Percentiles rank a stretch among this genome's conserved stretches.
These are phyloP conservation scores for Phylloboletellus chloephorus DNA, from an alignment of 1,284 basidiomycete species.

Conservation along the genomic window DNA sequence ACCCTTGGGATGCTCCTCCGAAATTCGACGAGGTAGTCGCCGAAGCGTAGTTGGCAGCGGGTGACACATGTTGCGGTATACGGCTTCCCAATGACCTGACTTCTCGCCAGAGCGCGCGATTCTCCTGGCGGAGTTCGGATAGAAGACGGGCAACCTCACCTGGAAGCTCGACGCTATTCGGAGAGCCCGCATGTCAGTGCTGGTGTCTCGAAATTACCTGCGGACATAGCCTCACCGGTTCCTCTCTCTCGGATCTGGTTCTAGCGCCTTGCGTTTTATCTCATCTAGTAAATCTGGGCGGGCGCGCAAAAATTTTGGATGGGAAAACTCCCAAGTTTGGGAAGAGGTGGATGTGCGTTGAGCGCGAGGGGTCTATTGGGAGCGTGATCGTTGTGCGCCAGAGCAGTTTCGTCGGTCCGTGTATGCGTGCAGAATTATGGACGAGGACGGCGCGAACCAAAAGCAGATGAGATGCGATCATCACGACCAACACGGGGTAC, in stretches of 20 bases:
- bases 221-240: constrained; percentile 20
- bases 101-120: constrained; percentile 43
- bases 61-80: constrained; percentile 20
- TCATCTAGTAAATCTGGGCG: constrained; percentile 80
- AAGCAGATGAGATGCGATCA: constrained; percentile 12
- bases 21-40: constrained; percentile 10
- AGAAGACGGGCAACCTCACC: constrained; percentile 72
- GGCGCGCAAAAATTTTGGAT: constrained; percentile 78
- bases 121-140: constrained; percentile 62
- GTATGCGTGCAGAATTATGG: constrained; percentile 4
- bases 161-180: constrained; percentile 61
- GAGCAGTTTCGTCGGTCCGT: neutral
- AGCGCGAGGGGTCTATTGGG: constrained; percentile 68
- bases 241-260: constrained; percentile 54
- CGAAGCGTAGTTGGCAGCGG: constrained; percentile 5
- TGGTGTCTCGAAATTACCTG: neutral
- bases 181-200: constrained; percentile 23
- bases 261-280: constrained; percentile 80
- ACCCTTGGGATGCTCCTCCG: constrained; percentile 4
- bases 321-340: constrained; percentile 87
- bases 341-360: constrained; percentile 74
- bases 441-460: constrained; percentile 10
- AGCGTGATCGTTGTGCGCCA: neutral
- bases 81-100: constrained; percentile 35
- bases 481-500: constrained; percentile 9